phyloP scores from a whole-genome alignment of 1,284 basidiomycete species.

The Peniophora sp. region DNA sequence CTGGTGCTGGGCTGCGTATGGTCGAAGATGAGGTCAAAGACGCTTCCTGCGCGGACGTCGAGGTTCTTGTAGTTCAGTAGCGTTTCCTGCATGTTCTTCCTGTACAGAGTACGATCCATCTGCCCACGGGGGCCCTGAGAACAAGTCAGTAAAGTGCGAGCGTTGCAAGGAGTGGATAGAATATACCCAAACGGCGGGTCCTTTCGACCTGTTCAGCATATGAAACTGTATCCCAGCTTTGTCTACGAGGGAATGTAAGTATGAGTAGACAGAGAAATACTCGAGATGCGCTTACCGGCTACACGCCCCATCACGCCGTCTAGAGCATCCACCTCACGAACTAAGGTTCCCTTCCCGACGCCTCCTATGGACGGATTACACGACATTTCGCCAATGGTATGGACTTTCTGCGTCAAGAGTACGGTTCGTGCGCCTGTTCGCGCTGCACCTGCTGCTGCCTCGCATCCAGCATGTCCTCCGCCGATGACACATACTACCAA shows the following conservation, averaged over 20 bases:
- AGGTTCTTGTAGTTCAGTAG: constrained; percentile 63
- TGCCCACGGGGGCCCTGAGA: constrained; percentile 80
- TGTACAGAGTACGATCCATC: constrained; percentile 81
- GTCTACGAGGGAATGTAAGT: constrained; percentile 35
- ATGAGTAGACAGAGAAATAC: neutral
- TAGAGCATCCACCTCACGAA: constrained; percentile 83
- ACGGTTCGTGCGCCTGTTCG: constrained; percentile 75
- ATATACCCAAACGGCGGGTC: constrained; percentile 80
- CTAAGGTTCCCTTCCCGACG: constrained; percentile 85
- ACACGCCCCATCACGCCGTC: constrained; percentile 76
- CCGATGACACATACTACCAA: constrained; percentile 75
- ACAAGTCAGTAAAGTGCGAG: neutral
- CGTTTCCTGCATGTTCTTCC: constrained; percentile 68
- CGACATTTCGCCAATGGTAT: constrained; percentile 82
- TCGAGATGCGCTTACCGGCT: constrained; percentile 41
- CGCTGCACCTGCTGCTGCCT: constrained; percentile 82
- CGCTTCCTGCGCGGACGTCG: constrained; percentile 64
- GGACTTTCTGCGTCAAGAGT: constrained; percentile 72
- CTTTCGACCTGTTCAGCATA: constrained; percentile 79
- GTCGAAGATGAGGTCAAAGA: constrained; percentile 72
- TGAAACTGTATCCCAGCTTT: constrained; percentile 84
- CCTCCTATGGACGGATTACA: constrained; percentile 88
- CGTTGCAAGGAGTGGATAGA: neutral
- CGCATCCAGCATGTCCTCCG: constrained; percentile 89
- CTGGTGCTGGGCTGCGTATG: constrained; percentile 23